Base-by-base conservation (phyloP, 2,329 filamentous ascomycete species). In the Ophiostoma himal-ulmi region DNA sequence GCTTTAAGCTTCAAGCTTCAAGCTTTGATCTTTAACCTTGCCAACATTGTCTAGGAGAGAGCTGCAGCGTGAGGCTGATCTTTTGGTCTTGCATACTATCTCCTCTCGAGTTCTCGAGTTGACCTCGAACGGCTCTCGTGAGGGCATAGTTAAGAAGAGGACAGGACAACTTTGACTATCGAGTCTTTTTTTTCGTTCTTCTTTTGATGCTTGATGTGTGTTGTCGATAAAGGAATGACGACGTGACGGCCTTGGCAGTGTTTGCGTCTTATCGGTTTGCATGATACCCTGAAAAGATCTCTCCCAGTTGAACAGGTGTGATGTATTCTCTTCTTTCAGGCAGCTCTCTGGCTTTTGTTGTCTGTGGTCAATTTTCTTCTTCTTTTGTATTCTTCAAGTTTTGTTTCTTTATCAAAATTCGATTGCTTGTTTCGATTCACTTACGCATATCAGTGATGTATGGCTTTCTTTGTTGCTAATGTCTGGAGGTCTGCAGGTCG, bases 211-310 rank as follows among this genome's bases (percentile, higher is more conserved):
- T 30, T 30, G 30, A 30, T 30, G 30, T 52, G 44, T 52, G 44
- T 52, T 17, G 44, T 52, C 10, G n/a, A 34, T 14, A 62, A 7
- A 26, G 13, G 13, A 17, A 14, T 6, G 39, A 48, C 5, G 44
- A 48, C 41, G 17, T 37, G 62, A 26, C 36, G 26, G 34, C 34
- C 34, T 36, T 60, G 57, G 7, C 52, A n/a, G 20, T 22, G 57
- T 65, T n/a, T 39, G 62, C n/a, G 34, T 67, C 37, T 66, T 41
- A 22, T 44, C 64, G 64, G 34, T 34, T 34, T 65, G 62, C 62
- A 65, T 65, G 36, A 65, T 65, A 65, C 36, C 62, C 62, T 65
- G 62, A 34, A 34, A 22, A 39, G 44, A 48, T n/a, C 8, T 11
- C 26, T 62, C 57, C 36, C 26, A 62, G 57, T 62, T 54, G 20